These are phyloP conservation scores for Oxyria digyna DNA, from an alignment of 148 eudicot species.

Conservation along the genomic window DNA sequence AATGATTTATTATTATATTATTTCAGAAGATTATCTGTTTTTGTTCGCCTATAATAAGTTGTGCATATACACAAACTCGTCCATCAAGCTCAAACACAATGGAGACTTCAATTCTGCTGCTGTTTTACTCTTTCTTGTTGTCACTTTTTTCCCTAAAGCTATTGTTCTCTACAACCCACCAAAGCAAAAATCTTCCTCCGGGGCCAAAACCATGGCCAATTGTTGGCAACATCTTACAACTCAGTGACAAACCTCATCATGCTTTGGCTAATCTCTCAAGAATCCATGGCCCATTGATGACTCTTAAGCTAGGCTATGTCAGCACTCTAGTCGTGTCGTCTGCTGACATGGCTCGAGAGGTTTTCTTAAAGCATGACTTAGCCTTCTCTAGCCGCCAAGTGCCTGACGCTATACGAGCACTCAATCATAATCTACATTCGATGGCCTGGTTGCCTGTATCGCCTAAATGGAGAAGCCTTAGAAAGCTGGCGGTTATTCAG, in stretches of 20 bases:
- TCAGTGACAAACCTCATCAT: slow-evolving; percentile 3
- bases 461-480: neutral
- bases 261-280: slow-evolving; percentile 3
- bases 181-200: neutral
- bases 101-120: no score
- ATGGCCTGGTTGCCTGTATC: slow-evolving; percentile 2
- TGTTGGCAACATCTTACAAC: slow-evolving; percentile 8
- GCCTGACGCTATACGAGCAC: neutral
- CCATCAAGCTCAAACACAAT: no score
- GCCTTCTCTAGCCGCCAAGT: slow-evolving; percentile 8
- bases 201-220: slow-evolving; percentile 8
- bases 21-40: no score
- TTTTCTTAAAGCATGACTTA: slow-evolving; percentile 7
- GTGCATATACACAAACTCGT: no score
- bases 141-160: neutral
- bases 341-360: slow-evolving; percentile 8
- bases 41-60: no score
- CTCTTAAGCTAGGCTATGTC: slow-evolving; percentile 3
- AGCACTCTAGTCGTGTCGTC: slow-evolving; percentile 10
- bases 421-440: neutral
- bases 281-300: neutral
- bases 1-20: no score
- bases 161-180: neutral
- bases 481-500: neutral
- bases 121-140: neutral